phyloP scores from a whole-genome alignment of 169 alveolate species.

The Babesia ovata region DNA sequence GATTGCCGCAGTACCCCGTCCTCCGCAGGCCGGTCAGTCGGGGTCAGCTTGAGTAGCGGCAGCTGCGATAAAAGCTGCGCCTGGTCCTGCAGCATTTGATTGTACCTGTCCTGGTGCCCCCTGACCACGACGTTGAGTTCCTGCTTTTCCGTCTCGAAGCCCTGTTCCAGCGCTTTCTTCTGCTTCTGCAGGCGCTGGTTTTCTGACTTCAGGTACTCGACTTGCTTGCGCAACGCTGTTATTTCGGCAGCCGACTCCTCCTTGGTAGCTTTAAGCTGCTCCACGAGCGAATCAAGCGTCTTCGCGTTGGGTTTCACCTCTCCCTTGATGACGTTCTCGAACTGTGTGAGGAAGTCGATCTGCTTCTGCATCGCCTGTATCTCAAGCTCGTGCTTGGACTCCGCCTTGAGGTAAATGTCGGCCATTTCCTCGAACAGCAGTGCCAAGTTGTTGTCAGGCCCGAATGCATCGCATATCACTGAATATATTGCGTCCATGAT shows the following conservation, averaged over 20 bases:
- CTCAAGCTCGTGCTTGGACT: slow-evolving; percentile 49
- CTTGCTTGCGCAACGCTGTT: slow-evolving; percentile 14
- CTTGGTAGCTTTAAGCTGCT: slow-evolving; percentile 46
- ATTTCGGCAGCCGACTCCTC: slow-evolving; percentile 43
- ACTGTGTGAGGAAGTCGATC: slow-evolving; percentile 49
- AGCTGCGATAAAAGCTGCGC: slow-evolving; percentile 62
- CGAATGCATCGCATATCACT: slow-evolving; percentile 54
- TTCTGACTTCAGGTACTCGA: slow-evolving; percentile 24
- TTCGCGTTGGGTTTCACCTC: slow-evolving; percentile 62
- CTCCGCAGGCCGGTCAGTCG: slow-evolving; percentile 26
- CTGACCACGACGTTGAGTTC: slow-evolving; percentile 17
- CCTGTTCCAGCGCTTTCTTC: slow-evolving; percentile 1
- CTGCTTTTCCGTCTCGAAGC: slow-evolving; percentile 30
- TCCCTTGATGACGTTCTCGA: slow-evolving; percentile 55
- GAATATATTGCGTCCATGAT: slow-evolving; percentile 55
- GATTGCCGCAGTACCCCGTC: slow-evolving; percentile 31
- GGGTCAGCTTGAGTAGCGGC: slow-evolving; percentile 51
- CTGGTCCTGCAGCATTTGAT: slow-evolving; percentile 51
- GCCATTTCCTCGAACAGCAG: slow-evolving; percentile 62
- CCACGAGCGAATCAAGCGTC: slow-evolving; percentile 57
- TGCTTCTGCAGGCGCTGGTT: slow-evolving; percentile 11
- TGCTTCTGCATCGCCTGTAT: slow-evolving; percentile 51
- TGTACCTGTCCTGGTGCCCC: slow-evolving; percentile 40
- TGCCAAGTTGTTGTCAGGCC: slow-evolving; percentile 63
- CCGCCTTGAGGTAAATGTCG: slow-evolving; percentile 55